Evolutionary conservation across 805 yeast genomes (phyloP).

Genomic region (Kodamaea laetipori): DNA sequence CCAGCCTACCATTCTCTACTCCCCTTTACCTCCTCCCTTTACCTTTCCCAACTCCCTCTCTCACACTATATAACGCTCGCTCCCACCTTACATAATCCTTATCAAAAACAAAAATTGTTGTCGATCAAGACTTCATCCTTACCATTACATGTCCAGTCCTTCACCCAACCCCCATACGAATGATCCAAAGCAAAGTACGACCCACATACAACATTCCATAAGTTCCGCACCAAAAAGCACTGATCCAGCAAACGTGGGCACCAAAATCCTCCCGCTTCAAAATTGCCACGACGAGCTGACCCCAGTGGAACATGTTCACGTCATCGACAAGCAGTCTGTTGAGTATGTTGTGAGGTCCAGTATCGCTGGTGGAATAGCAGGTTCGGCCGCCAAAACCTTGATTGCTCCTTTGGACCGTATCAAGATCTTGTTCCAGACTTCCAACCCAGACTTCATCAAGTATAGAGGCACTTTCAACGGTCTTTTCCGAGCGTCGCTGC

Average conservation of each 20-base stretch:
- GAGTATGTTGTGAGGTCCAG: slow-evolving; percentile 86
- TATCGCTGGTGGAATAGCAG: slow-evolving; percentile 93
- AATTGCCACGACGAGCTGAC: slow-evolving; percentile 33
- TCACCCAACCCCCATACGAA: neutral
- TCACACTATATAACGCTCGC: neutral
- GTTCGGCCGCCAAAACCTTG: slow-evolving; percentile 92
- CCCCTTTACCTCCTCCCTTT: neutral
- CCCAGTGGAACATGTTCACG: slow-evolving; percentile 28
- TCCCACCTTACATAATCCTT: slow-evolving; percentile 1
- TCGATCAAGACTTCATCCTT: neutral
- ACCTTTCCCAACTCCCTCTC: neutral
- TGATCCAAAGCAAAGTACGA: neutral
- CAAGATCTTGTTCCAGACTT: slow-evolving; percentile 91
- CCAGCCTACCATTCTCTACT: neutral
- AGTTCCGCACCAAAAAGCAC: neutral
- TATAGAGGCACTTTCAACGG: slow-evolving; percentile 83
- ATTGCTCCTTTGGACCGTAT: slow-evolving; percentile 96
- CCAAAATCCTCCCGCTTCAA: slow-evolving; percentile 9
- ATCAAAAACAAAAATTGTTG: neutral
- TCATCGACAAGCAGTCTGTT: slow-evolving; percentile 66
- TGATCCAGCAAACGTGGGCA: neutral
- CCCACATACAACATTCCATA: neutral
- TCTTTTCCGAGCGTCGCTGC: slow-evolving; percentile 66
- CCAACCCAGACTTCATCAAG: slow-evolving; percentile 82
- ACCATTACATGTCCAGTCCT: slow-evolving; percentile 6